Conservation (phyloP, 2,329 filamentous ascomycete species). For the Niveomyces coronatus region DNA sequence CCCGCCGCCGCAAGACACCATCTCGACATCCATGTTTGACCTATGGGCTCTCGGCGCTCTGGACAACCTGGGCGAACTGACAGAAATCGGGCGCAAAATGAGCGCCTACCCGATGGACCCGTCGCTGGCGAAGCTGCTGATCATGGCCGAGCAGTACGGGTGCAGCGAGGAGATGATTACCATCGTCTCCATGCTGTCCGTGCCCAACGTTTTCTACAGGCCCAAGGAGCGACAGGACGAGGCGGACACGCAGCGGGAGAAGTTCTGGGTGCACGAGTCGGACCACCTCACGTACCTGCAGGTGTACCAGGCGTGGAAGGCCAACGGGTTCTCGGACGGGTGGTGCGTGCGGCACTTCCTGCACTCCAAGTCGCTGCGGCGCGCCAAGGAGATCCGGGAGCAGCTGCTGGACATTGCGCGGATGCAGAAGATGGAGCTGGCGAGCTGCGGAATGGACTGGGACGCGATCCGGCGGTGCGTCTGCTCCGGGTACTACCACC, state of each 20-base stretch:
- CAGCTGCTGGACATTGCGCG: slow-evolving; percentile 92
- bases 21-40: slow-evolving; percentile 93
- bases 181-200: slow-evolving; percentile 95
- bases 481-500: slow-evolving; percentile 95
- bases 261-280: slow-evolving; percentile 97
- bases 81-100: slow-evolving; percentile 80
- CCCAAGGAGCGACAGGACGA: slow-evolving; percentile 96
- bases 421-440: slow-evolving; percentile 79
- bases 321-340: slow-evolving; percentile 77
- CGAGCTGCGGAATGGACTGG: slow-evolving; percentile 92
- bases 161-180: slow-evolving; percentile 98
- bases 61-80: slow-evolving; percentile 89
- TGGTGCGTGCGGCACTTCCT: slow-evolving; percentile 94
- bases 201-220: slow-evolving; percentile 92
- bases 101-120: slow-evolving; percentile 98
- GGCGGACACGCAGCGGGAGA: slow-evolving; percentile 87
- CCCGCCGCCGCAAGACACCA: slow-evolving; percentile 93
- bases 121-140: slow-evolving; percentile 85
- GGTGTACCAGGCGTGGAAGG: slow-evolving; percentile 91
- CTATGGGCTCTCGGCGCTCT: slow-evolving; percentile 91
- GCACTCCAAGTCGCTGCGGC: slow-evolving; percentile 84
- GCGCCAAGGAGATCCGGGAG: slow-evolving; percentile 88
- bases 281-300: slow-evolving; percentile 94
- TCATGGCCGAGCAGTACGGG: slow-evolving; percentile 79
- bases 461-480: slow-evolving; percentile 93